Conservation (phyloP, 169 alveolate species). For the Ichthyophthirius multifiliis region DNA sequence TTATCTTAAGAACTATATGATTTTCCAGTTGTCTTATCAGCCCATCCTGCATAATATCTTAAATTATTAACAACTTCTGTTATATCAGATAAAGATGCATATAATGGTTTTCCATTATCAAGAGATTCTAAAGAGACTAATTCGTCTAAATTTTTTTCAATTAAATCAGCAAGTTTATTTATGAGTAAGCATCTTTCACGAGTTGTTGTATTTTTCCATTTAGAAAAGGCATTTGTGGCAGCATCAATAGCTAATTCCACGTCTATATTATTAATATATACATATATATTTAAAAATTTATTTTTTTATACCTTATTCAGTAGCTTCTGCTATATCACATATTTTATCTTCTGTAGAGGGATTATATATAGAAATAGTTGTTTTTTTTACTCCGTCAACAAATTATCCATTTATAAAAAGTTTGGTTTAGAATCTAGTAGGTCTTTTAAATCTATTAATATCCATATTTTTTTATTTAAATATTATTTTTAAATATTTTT, state of each 20-base stretch:
- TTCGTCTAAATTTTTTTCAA: constrained; percentile 71
- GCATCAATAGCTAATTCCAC: constrained; percentile 84
- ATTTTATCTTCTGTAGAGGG: constrained; percentile 77
- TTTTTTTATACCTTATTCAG: too few species aligned
- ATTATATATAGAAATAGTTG: constrained; percentile 47
- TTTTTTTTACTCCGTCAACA: constrained; percentile 47
- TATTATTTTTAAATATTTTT: too few species aligned
- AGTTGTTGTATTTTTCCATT: constrained; percentile 73
- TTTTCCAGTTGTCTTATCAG: constrained; percentile 74
- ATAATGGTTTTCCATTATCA: constrained; percentile 86
- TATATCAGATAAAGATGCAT: constrained; percentile 48
- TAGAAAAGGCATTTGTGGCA: constrained; percentile 79
- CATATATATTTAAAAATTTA: too few species aligned
- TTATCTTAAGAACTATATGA: constrained; percentile 56
- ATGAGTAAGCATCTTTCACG: constrained; percentile 58
- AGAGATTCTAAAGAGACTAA: constrained; percentile 79
- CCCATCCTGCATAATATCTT: constrained; percentile 79
- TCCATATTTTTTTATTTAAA: too few species aligned
- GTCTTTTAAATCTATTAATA: not conserved
- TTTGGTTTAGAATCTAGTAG: constrained; percentile 40
- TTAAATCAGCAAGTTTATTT: constrained; percentile 71
- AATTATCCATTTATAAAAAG: constrained; percentile 66
- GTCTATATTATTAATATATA: too few species aligned
- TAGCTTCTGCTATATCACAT: constrained; percentile 58
- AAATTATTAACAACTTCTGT: constrained; percentile 42